Evolutionary conservation across 306 rosid species (phyloP).

Genomic region (Cucumis melo): DNA sequence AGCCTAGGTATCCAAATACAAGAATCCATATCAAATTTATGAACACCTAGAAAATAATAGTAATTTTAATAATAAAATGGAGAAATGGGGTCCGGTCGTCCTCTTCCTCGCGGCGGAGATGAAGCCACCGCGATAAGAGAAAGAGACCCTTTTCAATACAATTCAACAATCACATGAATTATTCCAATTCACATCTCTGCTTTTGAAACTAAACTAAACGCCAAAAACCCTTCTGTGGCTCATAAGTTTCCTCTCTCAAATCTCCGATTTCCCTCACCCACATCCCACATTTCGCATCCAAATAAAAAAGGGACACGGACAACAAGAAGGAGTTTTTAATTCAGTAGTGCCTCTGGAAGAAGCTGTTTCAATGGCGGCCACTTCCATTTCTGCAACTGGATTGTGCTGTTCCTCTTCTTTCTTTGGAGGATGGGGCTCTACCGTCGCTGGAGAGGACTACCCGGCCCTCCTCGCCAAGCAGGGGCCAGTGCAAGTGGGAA

Average conservation of each 20-base stretch:
- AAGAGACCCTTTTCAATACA: background rate
- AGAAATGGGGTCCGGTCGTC: background rate
- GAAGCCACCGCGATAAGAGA: background rate
- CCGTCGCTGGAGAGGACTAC: constrained; percentile 63
- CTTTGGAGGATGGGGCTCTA: constrained; percentile 66
- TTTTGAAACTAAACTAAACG: background rate
- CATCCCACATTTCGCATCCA: background rate
- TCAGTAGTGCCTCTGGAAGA: background rate
- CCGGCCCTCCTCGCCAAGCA: constrained; percentile 22
- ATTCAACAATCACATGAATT: background rate
- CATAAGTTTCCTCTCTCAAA: background rate
- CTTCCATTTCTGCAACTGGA: constrained; percentile 53
- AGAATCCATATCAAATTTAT: background rate
- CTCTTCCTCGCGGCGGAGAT: background rate
- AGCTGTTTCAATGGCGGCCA: constrained; percentile 44
- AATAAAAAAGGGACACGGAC: background rate
- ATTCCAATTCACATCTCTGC: background rate
- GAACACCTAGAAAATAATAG: background rate
- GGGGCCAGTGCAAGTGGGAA: constrained; percentile 38
- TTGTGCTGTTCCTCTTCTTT: constrained; percentile 31
- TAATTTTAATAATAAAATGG: too few relatives aligned
- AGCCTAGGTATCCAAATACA: background rate
- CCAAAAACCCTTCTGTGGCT: background rate
- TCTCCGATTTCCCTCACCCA: background rate
- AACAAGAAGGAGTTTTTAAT: background rate